Evolutionary conservation across 2,329 filamentous ascomycete species (phyloP), one percentile per base, ranked within the genome.

Genomic region (Stemphylium beticola): DNA sequence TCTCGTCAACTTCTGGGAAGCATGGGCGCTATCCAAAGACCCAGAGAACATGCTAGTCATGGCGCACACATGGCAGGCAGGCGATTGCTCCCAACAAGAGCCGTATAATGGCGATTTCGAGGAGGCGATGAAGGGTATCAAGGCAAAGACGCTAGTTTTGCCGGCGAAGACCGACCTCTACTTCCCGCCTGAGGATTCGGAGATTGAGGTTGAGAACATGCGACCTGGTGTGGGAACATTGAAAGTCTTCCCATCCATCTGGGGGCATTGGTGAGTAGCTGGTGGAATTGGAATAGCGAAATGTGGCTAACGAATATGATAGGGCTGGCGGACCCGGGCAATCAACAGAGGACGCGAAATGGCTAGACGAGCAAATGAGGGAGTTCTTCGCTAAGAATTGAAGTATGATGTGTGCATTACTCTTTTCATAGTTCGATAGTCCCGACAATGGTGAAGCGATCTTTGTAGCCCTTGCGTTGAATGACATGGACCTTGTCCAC

Each of bases 181-280:
- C 69, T 93, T 95, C 61, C 88, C 90, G 79, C 89, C 89, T 0
- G 90, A 93, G 65, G 91, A 93, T 61, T 92, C 88, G 0, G 84
- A 89, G 65, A 86, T 87, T 51, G 91, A 95, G 67, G 87, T 93
- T 20, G 71, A 71, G 42, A 83, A 81, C 55, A 88, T 88, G 86
- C 78, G 73, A 26, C 76, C 82, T 2, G 85, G 84, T 0, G 72
- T 87, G 20, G 86, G 85, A 1, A 78, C 79, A 44, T 71, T 87
- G 55, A 73, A 68, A 38, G 65, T 81, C 1, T 82, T 86, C 59
- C 83, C 83, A n/a, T 83, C 80, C 2, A 84, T 88, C 32, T 89
- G 87, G 86, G 86, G 87, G 0, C 87, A 81, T 61, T 81, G 79
- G 83, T 82, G 69, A 77, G 79, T 77, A 31, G 5, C 11, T 2